Evolutionary conservation across 208 protist species (phyloP), one percentile per base, ranked within the genome.

Genomic region (Wallacemonas sp.): DNA sequence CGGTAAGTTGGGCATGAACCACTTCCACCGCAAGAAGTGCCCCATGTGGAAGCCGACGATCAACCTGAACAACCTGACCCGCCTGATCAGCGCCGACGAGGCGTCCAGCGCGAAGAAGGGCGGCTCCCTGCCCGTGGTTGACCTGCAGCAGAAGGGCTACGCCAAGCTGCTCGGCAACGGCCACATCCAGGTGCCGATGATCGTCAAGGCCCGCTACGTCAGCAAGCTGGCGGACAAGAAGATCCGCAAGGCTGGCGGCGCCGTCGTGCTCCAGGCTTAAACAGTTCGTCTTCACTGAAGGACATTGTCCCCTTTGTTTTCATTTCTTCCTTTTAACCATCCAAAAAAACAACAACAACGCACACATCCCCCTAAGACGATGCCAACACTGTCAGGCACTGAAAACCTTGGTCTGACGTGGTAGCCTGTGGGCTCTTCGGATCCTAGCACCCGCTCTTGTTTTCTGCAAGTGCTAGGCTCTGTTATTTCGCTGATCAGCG

Each of bases 81-180:
- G 93, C 47, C 90, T 99, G 47, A 97, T 99, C n/a, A 71, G 95
- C 33, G 87, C 93, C 61, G 88, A 99, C 58, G 78, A 89, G 41
- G 91, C 86, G 24, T 71, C 81, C 47, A 82, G 78, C 65, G 79
- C 78, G 46, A 93, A 90, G 71, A 85, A 90, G 43, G 90, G 83
- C 21, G 85, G 86, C 55, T 87, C 92, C 32, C 95, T 98, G 32
- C 98, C 98, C 49, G 98, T 99, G 43, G 97, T 99, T 75, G 99
- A 99, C 88, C 90, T 98, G 34, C 74, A 83, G 72, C 74, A 72
- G 52, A 90, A 92, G 63, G 99, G 99, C 64, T 99, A 97, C 88
- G 98, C 98, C 92, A 99, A 99, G 95, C 98, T 99, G 66, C 90
- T 99, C 30, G 99, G 99, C 77, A 99, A 98, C 74, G 99, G 99